Conservation (phyloP, 176 grass and related monocot species). For the Zoysia japonica region DNA sequence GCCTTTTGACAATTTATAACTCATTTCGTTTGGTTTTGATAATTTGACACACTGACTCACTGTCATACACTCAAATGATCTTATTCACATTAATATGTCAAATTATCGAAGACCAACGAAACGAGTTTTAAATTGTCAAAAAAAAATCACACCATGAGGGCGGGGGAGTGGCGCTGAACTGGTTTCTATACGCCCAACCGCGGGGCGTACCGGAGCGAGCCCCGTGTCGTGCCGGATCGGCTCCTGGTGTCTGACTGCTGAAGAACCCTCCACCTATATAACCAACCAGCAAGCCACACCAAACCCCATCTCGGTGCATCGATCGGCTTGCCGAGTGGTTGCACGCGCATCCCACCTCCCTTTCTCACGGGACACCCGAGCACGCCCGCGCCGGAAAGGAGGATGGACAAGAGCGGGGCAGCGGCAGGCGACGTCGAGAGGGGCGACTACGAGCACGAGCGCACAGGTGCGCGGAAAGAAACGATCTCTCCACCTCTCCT, state of each 20-base stretch:
- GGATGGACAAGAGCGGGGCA: conserved; percentile 54
- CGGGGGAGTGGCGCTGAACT: background rate
- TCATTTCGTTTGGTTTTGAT: no score
- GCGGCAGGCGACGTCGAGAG: conserved; percentile 52
- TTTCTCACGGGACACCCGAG: conserved; percentile 33
- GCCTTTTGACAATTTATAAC: no score
- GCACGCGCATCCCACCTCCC: background rate
- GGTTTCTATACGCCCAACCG: conserved; percentile 10
- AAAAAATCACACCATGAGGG: no score
- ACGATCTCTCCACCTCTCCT: no score
- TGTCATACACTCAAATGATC: no score
- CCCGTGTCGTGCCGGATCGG: background rate
- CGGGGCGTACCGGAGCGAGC: conserved; percentile 4
- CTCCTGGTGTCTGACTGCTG: background rate
- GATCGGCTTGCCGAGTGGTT: background rate
- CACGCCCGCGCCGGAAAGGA: background rate
- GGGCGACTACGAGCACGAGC: conserved; percentile 62
- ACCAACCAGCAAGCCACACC: conserved; percentile 31
- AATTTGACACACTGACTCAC: no score
- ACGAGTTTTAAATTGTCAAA: no score
- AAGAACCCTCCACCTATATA: conserved; percentile 32
- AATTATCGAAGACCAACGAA: no score
- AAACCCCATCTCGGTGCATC: conserved; percentile 41
- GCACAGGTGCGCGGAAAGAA: conserved; percentile 39
- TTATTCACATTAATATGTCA: no score